Conservation (phyloP, 108 stramenopile species). For the Skeletonema costatum region DNA sequence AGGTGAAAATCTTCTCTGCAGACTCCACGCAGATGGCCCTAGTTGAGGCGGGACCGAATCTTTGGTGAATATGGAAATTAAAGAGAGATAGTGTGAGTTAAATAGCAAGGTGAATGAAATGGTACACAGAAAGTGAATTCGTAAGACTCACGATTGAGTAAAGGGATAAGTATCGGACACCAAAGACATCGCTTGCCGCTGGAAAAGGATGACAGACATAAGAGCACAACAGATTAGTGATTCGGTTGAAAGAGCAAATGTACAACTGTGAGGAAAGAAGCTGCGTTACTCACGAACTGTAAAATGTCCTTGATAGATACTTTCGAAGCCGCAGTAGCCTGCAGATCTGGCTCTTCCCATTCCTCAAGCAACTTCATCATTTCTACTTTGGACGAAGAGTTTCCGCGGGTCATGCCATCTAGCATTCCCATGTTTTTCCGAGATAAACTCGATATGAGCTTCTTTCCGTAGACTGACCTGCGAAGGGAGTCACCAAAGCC, state of each 20-base stretch:
- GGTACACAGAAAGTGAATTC: neutral
- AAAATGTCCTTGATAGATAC: conserved; percentile 46
- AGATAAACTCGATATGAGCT: neutral
- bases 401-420: neutral
- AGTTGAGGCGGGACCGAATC: conserved; percentile 59
- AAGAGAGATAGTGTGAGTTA: neutral
- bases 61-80: conserved; percentile 44
- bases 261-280: neutral
- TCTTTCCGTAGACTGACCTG: conserved; percentile 14
- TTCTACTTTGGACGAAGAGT: conserved; percentile 17
- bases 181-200: conserved; percentile 40
- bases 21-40: conserved; percentile 65
- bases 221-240: too few species aligned
- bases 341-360: conserved; percentile 50
- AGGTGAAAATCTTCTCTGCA: conserved; percentile 51
- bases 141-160: conserved; percentile 3
- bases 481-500: conserved; percentile 34
- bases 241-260: too few species aligned
- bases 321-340: conserved; percentile 16
- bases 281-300: conserved; percentile 13
- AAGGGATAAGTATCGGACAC: conserved; percentile 38
- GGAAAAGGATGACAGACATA: neutral
- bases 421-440: neutral
- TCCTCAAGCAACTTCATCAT: conserved; percentile 44
- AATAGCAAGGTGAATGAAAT: neutral